Base-by-base conservation (phyloP, 73 alveolate genomes). In the Symbiodinium pilosum region DNA sequence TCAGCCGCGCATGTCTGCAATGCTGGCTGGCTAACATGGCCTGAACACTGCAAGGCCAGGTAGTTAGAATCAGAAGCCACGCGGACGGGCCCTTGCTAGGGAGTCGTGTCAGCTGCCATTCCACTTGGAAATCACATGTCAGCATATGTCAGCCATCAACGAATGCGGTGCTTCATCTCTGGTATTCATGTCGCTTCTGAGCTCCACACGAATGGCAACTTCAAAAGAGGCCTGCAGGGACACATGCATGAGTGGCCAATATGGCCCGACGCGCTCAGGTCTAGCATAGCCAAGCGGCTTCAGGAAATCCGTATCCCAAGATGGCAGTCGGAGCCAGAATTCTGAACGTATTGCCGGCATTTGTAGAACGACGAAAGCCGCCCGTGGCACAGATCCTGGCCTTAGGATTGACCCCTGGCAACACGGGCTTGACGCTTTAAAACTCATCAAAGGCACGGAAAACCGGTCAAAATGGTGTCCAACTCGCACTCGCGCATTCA, bases 241-340 rank as follows among this genome's bases (percentile, higher is more conserved):
- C n/a, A n/a, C n/a, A n/a, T n/a, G n/a, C n/a, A 32, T 64, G 38
- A 26, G 68, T 24, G 4, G 68, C 12, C 4, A 51, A 16, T 0
- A 2, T 24, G 8, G 68, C 1, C 68, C 68, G 68, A 51, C 68
- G 7, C 38, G n/a, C n/a, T n/a, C n/a, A n/a, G n/a, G n/a, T n/a
- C n/a, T n/a, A n/a, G n/a, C n/a, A n/a, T n/a, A n/a, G 81, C 81
- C 81, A 20, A 64, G 81, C 81, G 81, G 41, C 85, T 47, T 85
- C 28, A 28, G 93, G 93, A 85, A 85, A 85, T 18, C 93, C 93
- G 47, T 85, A 85, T 26, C 93, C 93, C 93, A 85, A 14, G 47
- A 85, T 85, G 9, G 93, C 93, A 34, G 93, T 85, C 16, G 93
- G 93, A n/a, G 93, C 77, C 71, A 85, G 71, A 21, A 85, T 85